phyloP scores from a whole-genome alignment of 179 eudicot species.

The Vitellaria paradoxa region DNA sequence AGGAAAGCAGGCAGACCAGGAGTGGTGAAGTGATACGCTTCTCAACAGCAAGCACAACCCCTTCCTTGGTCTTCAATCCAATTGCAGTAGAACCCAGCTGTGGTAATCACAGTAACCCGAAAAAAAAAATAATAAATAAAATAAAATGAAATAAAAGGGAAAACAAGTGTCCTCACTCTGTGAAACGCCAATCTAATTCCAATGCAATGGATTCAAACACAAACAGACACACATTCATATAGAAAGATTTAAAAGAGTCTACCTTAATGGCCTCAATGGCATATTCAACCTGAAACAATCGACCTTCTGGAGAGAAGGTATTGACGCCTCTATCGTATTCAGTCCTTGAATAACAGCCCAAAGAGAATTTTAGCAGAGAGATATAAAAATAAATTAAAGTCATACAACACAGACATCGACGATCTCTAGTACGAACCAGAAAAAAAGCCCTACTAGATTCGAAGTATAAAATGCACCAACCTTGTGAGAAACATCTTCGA shows the following conservation, averaged over 20 bases:
- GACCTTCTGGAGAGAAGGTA: slow-evolving; percentile 98
- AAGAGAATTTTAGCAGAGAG: neutral
- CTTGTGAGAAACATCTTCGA: slow-evolving; percentile 79
- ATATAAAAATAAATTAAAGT: neutral
- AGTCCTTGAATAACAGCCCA: slow-evolving; percentile 49
- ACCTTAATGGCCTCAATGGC: slow-evolving; percentile 99
- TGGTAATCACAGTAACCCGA: neutral
- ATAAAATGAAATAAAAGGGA: too few relatives aligned
- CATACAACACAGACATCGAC: too few relatives aligned
- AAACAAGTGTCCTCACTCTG: neutral
- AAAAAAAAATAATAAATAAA: too few relatives aligned
- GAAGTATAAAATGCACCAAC: slow-evolving; percentile 29
- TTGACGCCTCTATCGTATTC: slow-evolving; percentile 99
- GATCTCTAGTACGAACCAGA: too few relatives aligned
- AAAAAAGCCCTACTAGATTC: slow-evolving; percentile 17
- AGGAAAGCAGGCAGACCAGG: slow-evolving; percentile 48
- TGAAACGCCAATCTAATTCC: neutral
- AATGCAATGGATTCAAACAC: too few relatives aligned
- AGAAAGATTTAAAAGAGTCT: neutral
- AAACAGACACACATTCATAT: neutral
- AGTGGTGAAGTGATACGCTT: slow-evolving; percentile 98
- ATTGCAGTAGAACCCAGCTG: slow-evolving; percentile 99
- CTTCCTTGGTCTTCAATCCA: slow-evolving; percentile 93
- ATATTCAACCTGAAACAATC: slow-evolving; percentile 97
- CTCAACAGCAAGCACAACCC: slow-evolving; percentile 98